Evolutionary conservation across 306 rosid genomes (phyloP).

Genomic region (Prinsepia uniflora): DNA sequence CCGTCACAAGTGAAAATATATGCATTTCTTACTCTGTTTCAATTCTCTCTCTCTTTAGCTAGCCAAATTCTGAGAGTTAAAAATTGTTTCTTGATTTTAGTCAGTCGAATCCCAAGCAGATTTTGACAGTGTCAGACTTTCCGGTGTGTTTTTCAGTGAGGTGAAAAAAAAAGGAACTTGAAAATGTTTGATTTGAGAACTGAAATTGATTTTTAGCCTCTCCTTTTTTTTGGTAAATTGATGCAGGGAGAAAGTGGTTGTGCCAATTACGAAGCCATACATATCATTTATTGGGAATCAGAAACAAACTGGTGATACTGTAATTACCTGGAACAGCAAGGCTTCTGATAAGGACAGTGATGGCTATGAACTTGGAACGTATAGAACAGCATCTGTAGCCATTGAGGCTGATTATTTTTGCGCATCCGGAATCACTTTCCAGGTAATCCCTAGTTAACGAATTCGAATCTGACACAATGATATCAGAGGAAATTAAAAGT

Average conservation of each 20-base stretch:
- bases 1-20: not conserved
- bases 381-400: slow-evolving; percentile 65
- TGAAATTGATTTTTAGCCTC: too few relatives aligned
- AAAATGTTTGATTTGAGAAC: not conserved
- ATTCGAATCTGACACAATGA: not conserved
- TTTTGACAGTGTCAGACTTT: not conserved
- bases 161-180: not conserved
- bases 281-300: slow-evolving; percentile 70
- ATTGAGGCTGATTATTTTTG: slow-evolving; percentile 78
- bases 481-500: not conserved
- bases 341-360: slow-evolving; percentile 61
- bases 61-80: not conserved
- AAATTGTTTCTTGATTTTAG: not conserved
- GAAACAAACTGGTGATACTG: slow-evolving; percentile 32
- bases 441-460: slow-evolving; percentile 39
- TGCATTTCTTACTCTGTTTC: not conserved
- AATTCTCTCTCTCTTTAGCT: not conserved
- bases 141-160: not conserved
- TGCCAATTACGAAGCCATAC: slow-evolving; percentile 69
- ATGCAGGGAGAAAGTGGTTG: slow-evolving; percentile 76
- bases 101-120: not conserved
- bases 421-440: slow-evolving; percentile 66
- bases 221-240: not conserved
- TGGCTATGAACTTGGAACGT: slow-evolving; percentile 66
- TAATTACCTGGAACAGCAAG: slow-evolving; percentile 74